Base-by-base conservation (phyloP, 2,329 filamentous ascomycete species). In the Calonectria honghensis region DNA sequence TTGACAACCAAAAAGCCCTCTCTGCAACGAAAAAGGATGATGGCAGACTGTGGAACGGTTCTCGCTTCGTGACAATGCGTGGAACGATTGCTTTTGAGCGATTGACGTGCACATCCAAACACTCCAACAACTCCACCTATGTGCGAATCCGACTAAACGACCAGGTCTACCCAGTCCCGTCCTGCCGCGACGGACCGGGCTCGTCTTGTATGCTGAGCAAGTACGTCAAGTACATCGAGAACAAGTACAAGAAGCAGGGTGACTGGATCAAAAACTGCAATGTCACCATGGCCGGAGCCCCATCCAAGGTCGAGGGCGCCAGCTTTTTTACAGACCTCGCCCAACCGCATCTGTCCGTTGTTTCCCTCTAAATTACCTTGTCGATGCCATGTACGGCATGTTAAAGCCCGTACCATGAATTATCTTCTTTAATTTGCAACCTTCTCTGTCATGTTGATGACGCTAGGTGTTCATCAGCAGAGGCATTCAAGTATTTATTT, bases 51-150 rank as follows among this genome's bases (percentile, higher is more conserved):
- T 93, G 90, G 81, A 85, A 88, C n/a, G 87, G 89, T 27, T 90
- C 88, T 18, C 87, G 89, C 65, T 90, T 91, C 64, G 88, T 90
- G 0, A 89, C 90, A 0, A 94, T 94, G 92, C 87, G 92, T 9
- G 93, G 92, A 2, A 93, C 92, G 2, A 88, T 94, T 32, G 89
- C 90, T 0, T 92, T 94, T 76, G 93, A 94, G 83, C 87, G 91
- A 11, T 83, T 94, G 73, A 90, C 86, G 75, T 94, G 92, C 79
- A 72, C 75, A 10, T 78, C 39, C 4, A 72, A 50, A 18, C 24
- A 45, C 39, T n/a, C 63, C 10, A 75, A 64, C 7, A 86, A 85
- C 50, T 83, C 84, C 50, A 86, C 84, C 20, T 92, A 88, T 73
- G 81, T 93, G 52, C 89, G 92, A 20, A 88, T 94, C 64, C 85